Evolutionary conservation across 306 rosid species (phyloP).

Genomic region (Vachellia collinsii): DNA sequence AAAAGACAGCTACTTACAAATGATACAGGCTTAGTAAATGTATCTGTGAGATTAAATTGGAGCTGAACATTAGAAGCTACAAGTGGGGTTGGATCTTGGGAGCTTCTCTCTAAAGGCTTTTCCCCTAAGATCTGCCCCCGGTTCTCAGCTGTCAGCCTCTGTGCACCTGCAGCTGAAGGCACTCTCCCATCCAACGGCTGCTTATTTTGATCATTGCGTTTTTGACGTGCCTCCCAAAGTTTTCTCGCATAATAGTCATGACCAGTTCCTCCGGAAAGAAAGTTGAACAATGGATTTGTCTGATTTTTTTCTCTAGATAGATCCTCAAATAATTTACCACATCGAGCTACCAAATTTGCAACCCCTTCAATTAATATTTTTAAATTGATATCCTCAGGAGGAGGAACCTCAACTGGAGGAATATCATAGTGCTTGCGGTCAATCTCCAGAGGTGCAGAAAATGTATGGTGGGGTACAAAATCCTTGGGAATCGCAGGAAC

Average conservation of each 20-base stretch:
- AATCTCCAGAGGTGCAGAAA: conserved; percentile 74
- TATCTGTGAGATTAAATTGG: conserved; percentile 86
- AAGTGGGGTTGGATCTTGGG: conserved; percentile 58
- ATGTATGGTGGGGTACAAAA: conserved; percentile 75
- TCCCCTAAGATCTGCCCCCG: conserved; percentile 90
- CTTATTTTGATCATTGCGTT: conserved; percentile 59
- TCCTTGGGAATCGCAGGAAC: conserved; percentile 83
- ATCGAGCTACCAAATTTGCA: conserved; percentile 89
- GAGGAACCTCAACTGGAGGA: conserved; percentile 71
- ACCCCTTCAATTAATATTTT: conserved; percentile 91
- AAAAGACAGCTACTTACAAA: conserved; percentile 60
- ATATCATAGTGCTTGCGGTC: conserved; percentile 60
- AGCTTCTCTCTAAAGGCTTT: conserved; percentile 76
- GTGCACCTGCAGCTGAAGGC: conserved; percentile 51
- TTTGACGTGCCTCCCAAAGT: conserved; percentile 89
- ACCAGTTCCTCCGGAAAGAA: conserved; percentile 90
- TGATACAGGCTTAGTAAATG: conserved; percentile 71
- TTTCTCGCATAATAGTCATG: conserved; percentile 86
- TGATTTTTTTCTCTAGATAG: conserved; percentile 86
- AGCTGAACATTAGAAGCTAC: conserved; percentile 64
- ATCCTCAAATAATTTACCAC: conserved; percentile 95
- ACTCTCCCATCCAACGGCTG: conserved; percentile 58
- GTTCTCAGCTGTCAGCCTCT: conserved; percentile 81
- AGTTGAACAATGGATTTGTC: conserved; percentile 83
- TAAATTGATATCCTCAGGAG: conserved; percentile 82